Percentiles rank a stretch among this genome's conserved stretches.
Conservation (phyloP, 2,329 filamentous ascomycete genomes). For the Cytospora leucostoma region DNA sequence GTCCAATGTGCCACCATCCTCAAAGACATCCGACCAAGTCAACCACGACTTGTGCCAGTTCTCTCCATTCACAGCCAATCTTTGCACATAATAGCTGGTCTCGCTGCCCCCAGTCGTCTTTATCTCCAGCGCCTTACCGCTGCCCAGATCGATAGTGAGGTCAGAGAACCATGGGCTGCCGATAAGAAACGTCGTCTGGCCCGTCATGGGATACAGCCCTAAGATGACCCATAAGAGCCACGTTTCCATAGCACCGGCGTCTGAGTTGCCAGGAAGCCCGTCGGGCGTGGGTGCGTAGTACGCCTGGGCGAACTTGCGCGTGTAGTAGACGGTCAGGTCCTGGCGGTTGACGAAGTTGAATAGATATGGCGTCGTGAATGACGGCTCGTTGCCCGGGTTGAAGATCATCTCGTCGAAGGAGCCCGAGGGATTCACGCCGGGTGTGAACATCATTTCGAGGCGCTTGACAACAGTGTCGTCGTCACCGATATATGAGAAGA, state of each 20-base stretch:
- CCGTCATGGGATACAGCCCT: conserved; percentile 67
- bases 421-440: conserved; percentile 45
- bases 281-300: conserved; percentile 57
- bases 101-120: conserved; percentile 50
- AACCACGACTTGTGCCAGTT: conserved; percentile 66
- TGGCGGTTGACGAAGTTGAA: conserved; percentile 68
- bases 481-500: conserved; percentile 60
- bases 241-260: conserved; percentile 72
- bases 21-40: conserved; percentile 66
- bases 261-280: conserved; percentile 70
- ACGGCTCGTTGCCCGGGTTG: conserved; percentile 68
- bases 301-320: conserved; percentile 58
- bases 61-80: conserved; percentile 64
- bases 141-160: conserved; percentile 59
- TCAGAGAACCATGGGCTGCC: conserved; percentile 64
- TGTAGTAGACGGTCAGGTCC: conserved; percentile 59
- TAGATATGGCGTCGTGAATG: conserved; percentile 67
- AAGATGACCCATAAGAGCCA: conserved; percentile 71
- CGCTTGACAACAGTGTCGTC: conserved; percentile 54
- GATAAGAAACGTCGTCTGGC: conserved; percentile 68
- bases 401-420: conserved; percentile 60
- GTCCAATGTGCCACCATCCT: conserved; percentile 61
- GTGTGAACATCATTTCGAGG: conserved; percentile 62
- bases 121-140: conserved; percentile 52
- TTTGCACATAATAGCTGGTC: conserved; percentile 63